A percentile compares a stretch with the other conserved stretches of the same genome.
phyloP scores from a whole-genome alignment of 305 asterid genomes.

The Solanum hybrid region DNA sequence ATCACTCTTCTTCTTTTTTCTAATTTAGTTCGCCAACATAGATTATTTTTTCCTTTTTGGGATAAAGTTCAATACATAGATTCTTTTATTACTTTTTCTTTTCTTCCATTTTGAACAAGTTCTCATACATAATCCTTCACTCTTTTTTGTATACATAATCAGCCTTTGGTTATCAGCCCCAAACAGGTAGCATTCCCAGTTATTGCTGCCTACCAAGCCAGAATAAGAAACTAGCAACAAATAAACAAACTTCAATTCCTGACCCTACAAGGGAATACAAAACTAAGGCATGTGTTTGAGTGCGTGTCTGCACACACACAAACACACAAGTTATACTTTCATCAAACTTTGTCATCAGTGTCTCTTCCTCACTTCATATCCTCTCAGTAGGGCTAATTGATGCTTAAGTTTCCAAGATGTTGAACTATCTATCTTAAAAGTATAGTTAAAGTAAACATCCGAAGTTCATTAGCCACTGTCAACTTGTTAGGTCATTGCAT shows the following conservation, averaged over 20 bases:
- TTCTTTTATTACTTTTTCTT: neutral
- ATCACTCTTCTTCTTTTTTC: neutral
- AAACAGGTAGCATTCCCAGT: neutral
- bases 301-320: neutral
- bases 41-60: neutral
- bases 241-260: neutral
- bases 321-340: neutral
- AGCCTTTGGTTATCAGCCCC: neutral
- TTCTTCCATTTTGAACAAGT: neutral
- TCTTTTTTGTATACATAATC: neutral
- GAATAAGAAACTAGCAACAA: neutral
- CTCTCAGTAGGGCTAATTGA: neutral
- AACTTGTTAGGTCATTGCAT: neutral
- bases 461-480: neutral
- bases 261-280: neutral
- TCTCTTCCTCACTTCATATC: neutral
- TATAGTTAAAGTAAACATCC: neutral
- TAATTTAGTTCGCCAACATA: neutral
- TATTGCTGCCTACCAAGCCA: neutral
- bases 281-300: neutral
- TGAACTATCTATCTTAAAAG: neutral
- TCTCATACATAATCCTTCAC: neutral
- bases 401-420: neutral
- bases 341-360: neutral
- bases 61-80: neutral